A percentile compares a stretch with the other conserved stretches of the same genome.
Conservation (phyloP, 306 rosid species). For the Cotoneaster glaucophyllus region DNA sequence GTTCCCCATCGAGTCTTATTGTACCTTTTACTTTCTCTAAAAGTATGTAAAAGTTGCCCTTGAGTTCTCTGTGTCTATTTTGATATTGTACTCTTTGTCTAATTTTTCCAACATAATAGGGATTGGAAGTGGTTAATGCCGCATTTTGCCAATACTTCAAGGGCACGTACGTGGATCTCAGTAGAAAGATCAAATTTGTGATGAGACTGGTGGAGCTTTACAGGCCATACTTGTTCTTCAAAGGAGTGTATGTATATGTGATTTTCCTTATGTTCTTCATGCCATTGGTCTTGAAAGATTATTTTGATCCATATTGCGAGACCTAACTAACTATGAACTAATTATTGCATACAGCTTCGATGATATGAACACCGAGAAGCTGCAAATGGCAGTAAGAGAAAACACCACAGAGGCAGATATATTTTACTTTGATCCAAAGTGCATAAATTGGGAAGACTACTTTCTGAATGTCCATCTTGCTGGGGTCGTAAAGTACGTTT, state of each 20-base stretch:
- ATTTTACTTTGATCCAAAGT: slow-evolving; percentile 58
- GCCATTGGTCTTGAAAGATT: not conserved
- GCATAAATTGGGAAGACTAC: slow-evolving; percentile 72
- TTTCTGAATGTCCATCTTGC: slow-evolving; percentile 46
- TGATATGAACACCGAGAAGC: slow-evolving; percentile 47
- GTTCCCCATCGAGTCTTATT: not conserved
- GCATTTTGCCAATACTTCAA: slow-evolving; percentile 62
- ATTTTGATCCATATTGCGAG: not conserved
- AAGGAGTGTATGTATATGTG: slow-evolving; percentile 51
- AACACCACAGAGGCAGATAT: slow-evolving; percentile 38
- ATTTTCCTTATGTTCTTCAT: not conserved
- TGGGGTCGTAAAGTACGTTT: slow-evolving; percentile 52
- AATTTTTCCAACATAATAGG: slow-evolving; percentile 27
- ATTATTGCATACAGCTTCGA: slow-evolving; percentile 48
- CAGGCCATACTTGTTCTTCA: slow-evolving; percentile 75
- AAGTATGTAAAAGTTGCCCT: not conserved
- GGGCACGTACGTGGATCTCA: slow-evolving; percentile 33
- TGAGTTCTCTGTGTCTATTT: not conserved
- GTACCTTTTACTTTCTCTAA: not conserved
- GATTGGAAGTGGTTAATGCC: slow-evolving; percentile 49
- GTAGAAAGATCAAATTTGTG: slow-evolving; percentile 50
- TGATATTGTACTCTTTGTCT: not conserved
- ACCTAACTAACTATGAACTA: not conserved
- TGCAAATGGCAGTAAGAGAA: slow-evolving; percentile 33
- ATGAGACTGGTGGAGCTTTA: slow-evolving; percentile 71